Evolutionary conservation across 805 yeast genomes (phyloP), one percentile per base, ranked within the genome.

Genomic region (Aciculoconidium aculeatum): DNA sequence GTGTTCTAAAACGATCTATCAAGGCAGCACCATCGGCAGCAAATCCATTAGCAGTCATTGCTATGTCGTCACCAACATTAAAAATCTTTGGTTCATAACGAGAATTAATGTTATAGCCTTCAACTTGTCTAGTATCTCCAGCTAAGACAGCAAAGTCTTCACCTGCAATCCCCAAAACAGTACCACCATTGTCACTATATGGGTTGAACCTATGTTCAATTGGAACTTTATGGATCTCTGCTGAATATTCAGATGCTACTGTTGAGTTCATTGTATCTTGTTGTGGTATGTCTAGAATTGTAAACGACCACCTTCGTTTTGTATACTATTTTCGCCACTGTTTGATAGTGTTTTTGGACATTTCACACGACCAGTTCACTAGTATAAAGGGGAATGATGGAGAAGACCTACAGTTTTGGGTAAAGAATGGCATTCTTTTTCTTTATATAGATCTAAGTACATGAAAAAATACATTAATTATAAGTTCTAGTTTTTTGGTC

Each of bases 61-160:
- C 72, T 30, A 92, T 68, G 51, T 82, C 72, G 56, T 90, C 96
- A 28, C 96, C 97, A 35, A 85, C 81, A 43, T 80, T 75, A 47
- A 84, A 80, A 32, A 92, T 83, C 57, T 86, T 88, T 23, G 95
- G 92, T 55, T 85, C 92, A 55, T 82, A 79, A 51, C 98, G 77
- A 7, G 96, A 79, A 55, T 92, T 87, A 56, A 92, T 92, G 39
- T 84, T 78, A 61, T 87, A 92, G 13, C 96, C 98, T 11, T 82
- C 79, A 4, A 95, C 85, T 50, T 83, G 94, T 67, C 98, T 80
- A n/a, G 98, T 92, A 57, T 92, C 98, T 25, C 97, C 97, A 1
- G 98, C 98, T 37, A 92, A 68, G 19, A 92, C 92, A 11, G 95
- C 96, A 50, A 87, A 92, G 58, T 92, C 96, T 55, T 86, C 84